Conservation (phyloP, 352 stramenopile genomes). For the Pythium aquatile region DNA sequence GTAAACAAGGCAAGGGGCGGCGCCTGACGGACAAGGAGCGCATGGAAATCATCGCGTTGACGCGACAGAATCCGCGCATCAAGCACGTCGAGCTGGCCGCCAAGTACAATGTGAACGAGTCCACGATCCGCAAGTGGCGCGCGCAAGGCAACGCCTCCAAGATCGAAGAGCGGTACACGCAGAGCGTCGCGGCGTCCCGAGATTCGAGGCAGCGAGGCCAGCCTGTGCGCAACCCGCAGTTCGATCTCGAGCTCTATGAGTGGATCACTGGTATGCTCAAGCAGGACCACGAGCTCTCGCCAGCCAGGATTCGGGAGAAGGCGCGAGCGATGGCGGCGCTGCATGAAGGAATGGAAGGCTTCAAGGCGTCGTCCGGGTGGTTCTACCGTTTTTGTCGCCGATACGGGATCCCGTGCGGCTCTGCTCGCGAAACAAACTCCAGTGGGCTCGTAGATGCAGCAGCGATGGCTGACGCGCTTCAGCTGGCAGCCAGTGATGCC, state of each 20-base stretch:
- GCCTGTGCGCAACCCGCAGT: constrained; percentile 36
- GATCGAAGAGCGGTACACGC: constrained; percentile 40
- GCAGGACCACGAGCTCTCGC: constrained; percentile 27
- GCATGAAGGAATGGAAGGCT: constrained; percentile 40
- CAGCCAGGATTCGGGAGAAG: constrained; percentile 34
- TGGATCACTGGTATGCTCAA: constrained; percentile 33
- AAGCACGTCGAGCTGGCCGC: constrained; percentile 49
- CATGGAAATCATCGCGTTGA: constrained; percentile 60
- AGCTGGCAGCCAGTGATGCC: background rate
- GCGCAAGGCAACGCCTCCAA: constrained; percentile 34
- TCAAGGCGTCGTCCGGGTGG: constrained; percentile 57
- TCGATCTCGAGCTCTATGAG: constrained; percentile 41
- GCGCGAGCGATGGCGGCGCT: constrained; percentile 31
- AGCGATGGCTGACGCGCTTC: constrained; percentile 3
- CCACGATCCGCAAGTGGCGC: constrained; percentile 62
- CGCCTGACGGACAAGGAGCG: constrained; percentile 61
- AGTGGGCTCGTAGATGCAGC: constrained; percentile 7
- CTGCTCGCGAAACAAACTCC: constrained; percentile 1
- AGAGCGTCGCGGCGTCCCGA: constrained; percentile 32
- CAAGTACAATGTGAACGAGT: constrained; percentile 53
- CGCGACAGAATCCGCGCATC: constrained; percentile 41
- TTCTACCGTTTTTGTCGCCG: constrained; percentile 53
- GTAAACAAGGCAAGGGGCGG: constrained; percentile 41
- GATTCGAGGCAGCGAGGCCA: constrained; percentile 40
- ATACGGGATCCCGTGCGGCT: constrained; percentile 33